These are phyloP conservation scores for Manihot esculenta DNA, from an alignment of 441 rosid species.

Conservation along the genomic window DNA sequence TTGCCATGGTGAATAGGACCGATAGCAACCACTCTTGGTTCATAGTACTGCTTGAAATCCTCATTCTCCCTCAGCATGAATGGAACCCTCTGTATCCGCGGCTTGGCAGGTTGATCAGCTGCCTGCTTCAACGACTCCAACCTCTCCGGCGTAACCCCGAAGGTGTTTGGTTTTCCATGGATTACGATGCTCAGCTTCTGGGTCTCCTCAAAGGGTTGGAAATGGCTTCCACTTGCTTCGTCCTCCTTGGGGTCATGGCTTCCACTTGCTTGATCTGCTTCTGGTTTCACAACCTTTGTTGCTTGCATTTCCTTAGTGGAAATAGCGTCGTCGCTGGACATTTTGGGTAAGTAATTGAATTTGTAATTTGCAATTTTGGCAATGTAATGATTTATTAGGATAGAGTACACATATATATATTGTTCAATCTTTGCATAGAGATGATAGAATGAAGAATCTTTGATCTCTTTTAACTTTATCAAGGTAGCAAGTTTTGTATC, in stretches of 20 bases:
- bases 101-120: neutral
- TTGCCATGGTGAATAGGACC: slow-evolving; percentile 11
- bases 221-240: neutral
- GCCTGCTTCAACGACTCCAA: slow-evolving; percentile 6
- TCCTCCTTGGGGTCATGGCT: neutral
- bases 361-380: neutral
- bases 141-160: neutral
- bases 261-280: neutral
- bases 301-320: neutral
- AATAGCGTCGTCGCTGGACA: neutral
- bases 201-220: neutral
- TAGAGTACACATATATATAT: neutral
- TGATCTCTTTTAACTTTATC: neutral
- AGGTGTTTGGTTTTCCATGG: neutral
- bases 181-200: neutral
- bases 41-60: neutral
- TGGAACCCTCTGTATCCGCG: slow-evolving; percentile 14
- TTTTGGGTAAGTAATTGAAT: neutral
- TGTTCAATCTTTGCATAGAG: neutral
- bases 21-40: slow-evolving; percentile 1
- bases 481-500: neutral
- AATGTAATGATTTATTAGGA: too few species aligned
- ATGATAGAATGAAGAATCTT: neutral
- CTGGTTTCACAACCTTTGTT: neutral
- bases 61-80: neutral